These are phyloP conservation scores for Sporothrix pallida DNA, from an alignment of 2,329 filamentous ascomycete species.

Conservation along the genomic window DNA sequence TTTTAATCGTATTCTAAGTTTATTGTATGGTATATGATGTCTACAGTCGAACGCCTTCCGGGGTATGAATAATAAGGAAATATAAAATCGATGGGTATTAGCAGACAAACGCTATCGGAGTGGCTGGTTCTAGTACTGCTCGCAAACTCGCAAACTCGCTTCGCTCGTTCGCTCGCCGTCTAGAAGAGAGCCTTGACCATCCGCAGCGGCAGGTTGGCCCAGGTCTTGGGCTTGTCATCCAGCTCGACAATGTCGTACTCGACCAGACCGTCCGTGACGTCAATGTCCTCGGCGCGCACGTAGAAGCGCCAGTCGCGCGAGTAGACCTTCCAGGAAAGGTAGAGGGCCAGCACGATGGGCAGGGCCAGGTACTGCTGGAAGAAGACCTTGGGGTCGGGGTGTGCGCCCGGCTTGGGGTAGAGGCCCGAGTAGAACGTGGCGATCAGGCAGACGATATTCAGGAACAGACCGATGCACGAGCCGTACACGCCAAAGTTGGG, in stretches of 20 bases:
- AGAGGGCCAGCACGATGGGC: slow-evolving; percentile 62
- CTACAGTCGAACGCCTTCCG: neutral
- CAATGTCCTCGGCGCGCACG: slow-evolving; percentile 63
- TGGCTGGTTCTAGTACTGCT: no score
- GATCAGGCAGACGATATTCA: slow-evolving; percentile 71
- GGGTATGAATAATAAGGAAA: neutral
- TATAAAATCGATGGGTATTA: no score
- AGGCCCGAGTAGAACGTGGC: slow-evolving; percentile 75
- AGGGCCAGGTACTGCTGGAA: slow-evolving; percentile 65
- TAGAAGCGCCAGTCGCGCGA: slow-evolving; percentile 60
- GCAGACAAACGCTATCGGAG: no score
- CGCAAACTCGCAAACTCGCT: neutral
- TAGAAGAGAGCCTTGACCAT: slow-evolving; percentile 47
- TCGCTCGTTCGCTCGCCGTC: slow-evolving; percentile 12
- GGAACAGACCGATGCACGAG: slow-evolving; percentile 69
- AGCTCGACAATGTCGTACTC: slow-evolving; percentile 49
- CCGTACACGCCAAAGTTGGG: slow-evolving; percentile 64
- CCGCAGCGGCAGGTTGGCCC: slow-evolving; percentile 47
- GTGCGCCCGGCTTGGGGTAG: slow-evolving; percentile 49
- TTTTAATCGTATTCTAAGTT: no score
- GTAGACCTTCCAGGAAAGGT: slow-evolving; percentile 69
- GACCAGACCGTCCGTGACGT: slow-evolving; percentile 64
- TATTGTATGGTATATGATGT: neutral
- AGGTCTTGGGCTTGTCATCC: slow-evolving; percentile 46
- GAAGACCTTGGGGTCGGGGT: slow-evolving; percentile 55